phyloP scores from a whole-genome alignment of 306 rosid genomes.

The Cucurbita pepo region DNA sequence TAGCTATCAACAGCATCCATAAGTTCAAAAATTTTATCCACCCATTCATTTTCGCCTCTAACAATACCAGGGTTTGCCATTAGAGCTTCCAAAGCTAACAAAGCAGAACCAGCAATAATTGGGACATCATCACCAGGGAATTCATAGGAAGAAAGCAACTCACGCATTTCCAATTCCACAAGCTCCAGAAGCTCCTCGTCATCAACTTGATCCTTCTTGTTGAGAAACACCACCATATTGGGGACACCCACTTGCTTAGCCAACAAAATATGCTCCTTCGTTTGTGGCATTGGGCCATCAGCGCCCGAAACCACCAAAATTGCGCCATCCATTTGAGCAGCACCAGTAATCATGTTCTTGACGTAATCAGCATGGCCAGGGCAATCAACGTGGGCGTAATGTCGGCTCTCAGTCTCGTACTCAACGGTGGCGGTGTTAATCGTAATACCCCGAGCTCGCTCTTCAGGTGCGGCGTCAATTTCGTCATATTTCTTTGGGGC shows the following conservation, averaged over 20 bases:
- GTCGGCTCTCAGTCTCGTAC: conserved; percentile 79
- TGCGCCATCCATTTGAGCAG: conserved; percentile 33
- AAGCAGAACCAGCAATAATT: conserved; percentile 58
- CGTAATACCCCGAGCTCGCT: conserved; percentile 80
- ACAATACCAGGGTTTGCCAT: conserved; percentile 45
- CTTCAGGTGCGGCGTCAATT: conserved; percentile 82
- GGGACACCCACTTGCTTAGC: conserved; percentile 88
- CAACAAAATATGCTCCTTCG: conserved; percentile 64
- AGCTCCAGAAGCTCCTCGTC: conserved; percentile 74
- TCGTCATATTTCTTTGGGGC: conserved; percentile 73
- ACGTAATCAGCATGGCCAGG: conserved; percentile 36
- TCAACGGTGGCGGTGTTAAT: conserved; percentile 89
- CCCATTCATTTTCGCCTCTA: conserved; percentile 67
- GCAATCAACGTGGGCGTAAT: conserved; percentile 36
- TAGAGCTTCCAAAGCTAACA: conserved; percentile 64
- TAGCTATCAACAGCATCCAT: conserved; percentile 69
- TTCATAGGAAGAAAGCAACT: conserved; percentile 55
- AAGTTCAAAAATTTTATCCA: conserved; percentile 64
- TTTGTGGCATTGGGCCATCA: conserved; percentile 21
- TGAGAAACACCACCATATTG: conserved; percentile 58
- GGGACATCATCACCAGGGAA: conserved; percentile 88
- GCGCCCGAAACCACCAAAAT: conserved; percentile 28
- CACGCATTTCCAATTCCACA: conserved; percentile 74
- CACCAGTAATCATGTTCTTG: conserved; percentile 38
- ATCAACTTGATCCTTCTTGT: conserved; percentile 77